Evolutionary conservation across 768 basidiomycete species (phyloP), one percentile per base, ranked within the genome.

Genomic region (Pisolithus orientalis): DNA sequence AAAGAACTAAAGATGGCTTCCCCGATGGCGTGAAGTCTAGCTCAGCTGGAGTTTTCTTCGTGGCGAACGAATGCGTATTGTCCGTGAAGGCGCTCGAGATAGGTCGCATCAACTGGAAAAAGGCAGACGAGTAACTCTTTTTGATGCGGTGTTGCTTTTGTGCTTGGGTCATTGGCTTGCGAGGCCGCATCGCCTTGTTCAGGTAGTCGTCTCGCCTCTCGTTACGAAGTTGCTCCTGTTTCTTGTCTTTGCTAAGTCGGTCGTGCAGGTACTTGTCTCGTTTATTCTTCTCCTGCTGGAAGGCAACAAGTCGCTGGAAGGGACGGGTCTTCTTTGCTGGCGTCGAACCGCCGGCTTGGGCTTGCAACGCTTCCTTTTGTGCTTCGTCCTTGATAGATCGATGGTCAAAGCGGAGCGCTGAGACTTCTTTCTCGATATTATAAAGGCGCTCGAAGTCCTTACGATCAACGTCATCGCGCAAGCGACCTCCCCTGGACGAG

Each of bases 61-160:
- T 45, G 8, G 57, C 49, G 49, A 68, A 49, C 4, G 65, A 63
- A n/a, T 72, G 61, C 27, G 76, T 73, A 46, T 87, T 84, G 43
- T 84, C 80, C 17, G 82, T 82, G 62, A 92, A 92, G 2, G 90
- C 90, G 54, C 82, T 90, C 14, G 90, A 93, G 48, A 91, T 83
- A 2, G 90, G 90, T n/a, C 90, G 79, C 84, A 91, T 91, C 70
- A 91, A 76, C 59, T 83, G 85, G 70, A 91, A 78, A 67, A 92
- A 86, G 5, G 87, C 85, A 0, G 84, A 74, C 17, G 80, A 90
- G 75, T 90, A 86, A 72, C 87, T 90, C 70, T 90, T 88, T 78
- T 91, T 91, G 68, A 85, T 82, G n/a, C 87, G 78, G 55, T 89
- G 87, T 51, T 85, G 84, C 67, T 90, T 88, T 62, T 80, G 80